phyloP scores from a whole-genome alignment of 1,139 yeast species.

The Taphrina wiesneri region DNA sequence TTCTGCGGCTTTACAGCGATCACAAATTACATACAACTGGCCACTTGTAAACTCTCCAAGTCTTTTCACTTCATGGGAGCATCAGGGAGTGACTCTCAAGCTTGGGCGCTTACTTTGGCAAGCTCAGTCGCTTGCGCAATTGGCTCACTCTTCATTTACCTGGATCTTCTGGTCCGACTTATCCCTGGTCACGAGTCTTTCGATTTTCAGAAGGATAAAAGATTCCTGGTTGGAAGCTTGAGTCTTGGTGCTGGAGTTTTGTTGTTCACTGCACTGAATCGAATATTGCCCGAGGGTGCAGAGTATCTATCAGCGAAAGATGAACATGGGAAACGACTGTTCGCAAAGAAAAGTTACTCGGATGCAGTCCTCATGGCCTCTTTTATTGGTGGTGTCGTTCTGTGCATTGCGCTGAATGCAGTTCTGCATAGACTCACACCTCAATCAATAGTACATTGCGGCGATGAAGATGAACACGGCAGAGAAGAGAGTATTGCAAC shows the following conservation, averaged over 20 bases:
- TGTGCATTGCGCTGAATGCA: conserved; percentile 57
- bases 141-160: conserved; percentile 60
- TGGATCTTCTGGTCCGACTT: conserved; percentile 46
- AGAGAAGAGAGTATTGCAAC: neutral
- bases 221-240: conserved; percentile 58
- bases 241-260: conserved; percentile 61
- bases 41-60: neutral
- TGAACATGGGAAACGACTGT: conserved; percentile 36
- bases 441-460: conserved; percentile 32
- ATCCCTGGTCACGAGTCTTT: conserved; percentile 14
- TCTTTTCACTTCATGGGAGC: neutral
- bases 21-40: neutral
- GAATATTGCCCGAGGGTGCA: conserved; percentile 60
- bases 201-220: conserved; percentile 26
- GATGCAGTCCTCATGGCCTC: conserved; percentile 10
- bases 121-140: conserved; percentile 60
- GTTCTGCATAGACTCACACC: conserved; percentile 52
- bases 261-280: conserved; percentile 63
- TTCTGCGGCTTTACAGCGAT: neutral
- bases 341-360: conserved; percentile 39
- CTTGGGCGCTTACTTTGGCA: conserved; percentile 60
- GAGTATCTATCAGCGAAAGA: conserved; percentile 45
- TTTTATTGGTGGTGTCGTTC: conserved; percentile 55
- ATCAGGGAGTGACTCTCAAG: conserved; percentile 46
- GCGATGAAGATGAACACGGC: conserved; percentile 17